These are phyloP conservation scores for Ogataea paraovalis DNA, from an alignment of 805 yeast genomes.

Conservation along the genomic window DNA sequence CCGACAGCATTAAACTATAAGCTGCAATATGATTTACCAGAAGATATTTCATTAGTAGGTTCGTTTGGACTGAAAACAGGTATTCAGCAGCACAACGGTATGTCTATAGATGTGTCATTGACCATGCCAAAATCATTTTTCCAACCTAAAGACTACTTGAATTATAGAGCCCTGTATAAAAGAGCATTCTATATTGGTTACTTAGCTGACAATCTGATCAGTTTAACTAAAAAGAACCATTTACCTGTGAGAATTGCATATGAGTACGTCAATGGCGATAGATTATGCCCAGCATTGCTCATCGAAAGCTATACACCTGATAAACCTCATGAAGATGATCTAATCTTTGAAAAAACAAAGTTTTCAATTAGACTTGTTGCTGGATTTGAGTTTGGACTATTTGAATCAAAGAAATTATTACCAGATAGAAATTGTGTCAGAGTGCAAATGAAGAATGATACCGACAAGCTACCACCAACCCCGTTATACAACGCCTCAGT, in stretches of 20 bases:
- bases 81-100: conserved; percentile 55
- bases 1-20: conserved; percentile 67
- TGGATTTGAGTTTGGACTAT: conserved; percentile 66
- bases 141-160: conserved; percentile 84
- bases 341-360: conserved; percentile 58
- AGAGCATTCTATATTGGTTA: conserved; percentile 83
- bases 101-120: conserved; percentile 72
- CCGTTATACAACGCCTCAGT: conserved; percentile 84
- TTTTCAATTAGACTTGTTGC: conserved; percentile 69
- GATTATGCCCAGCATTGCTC: conserved; percentile 67
- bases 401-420: conserved; percentile 70
- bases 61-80: conserved; percentile 86
- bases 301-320: conserved; percentile 53
- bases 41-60: conserved; percentile 75
- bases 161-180: conserved; percentile 86
- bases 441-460: conserved; percentile 43
- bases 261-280: conserved; percentile 70
- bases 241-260: conserved; percentile 61
- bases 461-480: conserved; percentile 58
- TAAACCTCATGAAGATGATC: conserved; percentile 41
- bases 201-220: conserved; percentile 60
- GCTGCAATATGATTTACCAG: conserved; percentile 67
- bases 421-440: conserved; percentile 83
- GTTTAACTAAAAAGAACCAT: conserved; percentile 48
- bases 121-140: conserved; percentile 76